Evolutionary conservation across 805 yeast genomes (phyloP).

Genomic region (Saturnispora galanensis): DNA sequence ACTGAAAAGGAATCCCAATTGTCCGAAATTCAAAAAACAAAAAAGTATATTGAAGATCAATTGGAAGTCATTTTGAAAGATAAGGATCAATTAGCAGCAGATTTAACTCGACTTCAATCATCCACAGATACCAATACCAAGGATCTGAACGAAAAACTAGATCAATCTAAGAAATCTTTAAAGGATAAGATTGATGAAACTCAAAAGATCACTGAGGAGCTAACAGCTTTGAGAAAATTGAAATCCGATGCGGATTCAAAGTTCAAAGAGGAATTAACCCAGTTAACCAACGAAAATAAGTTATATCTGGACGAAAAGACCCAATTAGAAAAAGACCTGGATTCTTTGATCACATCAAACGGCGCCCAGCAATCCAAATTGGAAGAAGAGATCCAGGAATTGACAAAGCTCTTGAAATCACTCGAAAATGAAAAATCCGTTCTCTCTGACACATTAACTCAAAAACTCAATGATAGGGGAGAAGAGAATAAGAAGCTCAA

Average conservation of each 20-base stretch:
- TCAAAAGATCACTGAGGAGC: neutral
- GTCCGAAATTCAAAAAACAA: neutral
- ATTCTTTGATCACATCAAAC: neutral
- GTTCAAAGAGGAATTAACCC: neutral
- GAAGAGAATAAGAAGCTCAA: neutral
- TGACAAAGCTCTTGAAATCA: neutral
- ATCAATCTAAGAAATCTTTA: neutral
- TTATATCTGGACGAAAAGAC: neutral
- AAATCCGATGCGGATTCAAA: neutral
- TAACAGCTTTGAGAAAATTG: neutral
- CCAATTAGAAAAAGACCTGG: neutral
- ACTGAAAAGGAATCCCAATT: neutral
- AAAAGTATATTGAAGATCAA: neutral
- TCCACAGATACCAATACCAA: neutral
- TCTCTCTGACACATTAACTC: neutral
- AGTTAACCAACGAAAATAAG: neutral
- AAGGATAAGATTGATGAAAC: neutral
- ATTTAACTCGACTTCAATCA: neutral
- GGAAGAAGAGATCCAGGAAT: neutral
- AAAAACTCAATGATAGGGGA: neutral
- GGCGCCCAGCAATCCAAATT: neutral
- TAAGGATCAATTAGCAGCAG: neutral
- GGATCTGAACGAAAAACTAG: neutral
- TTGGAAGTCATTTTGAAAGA: neutral
- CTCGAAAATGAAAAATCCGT: neutral